phyloP scores from a whole-genome alignment of 164 flowering plant species.

The Piper betle region DNA sequence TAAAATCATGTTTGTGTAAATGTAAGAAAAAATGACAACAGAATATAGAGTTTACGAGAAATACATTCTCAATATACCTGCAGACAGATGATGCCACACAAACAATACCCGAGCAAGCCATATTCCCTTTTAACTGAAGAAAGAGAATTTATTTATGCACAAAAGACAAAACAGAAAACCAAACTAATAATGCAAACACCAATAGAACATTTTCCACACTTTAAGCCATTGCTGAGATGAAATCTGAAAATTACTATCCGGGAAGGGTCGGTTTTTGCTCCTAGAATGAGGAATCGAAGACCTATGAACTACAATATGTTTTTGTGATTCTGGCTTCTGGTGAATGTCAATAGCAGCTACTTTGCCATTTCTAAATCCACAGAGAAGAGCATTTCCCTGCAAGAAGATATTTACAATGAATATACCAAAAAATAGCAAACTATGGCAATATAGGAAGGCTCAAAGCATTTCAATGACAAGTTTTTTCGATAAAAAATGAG shows the following conservation, averaged over 20 bases:
- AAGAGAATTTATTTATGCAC: slow-evolving; percentile 2
- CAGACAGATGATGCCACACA: slow-evolving; percentile 71
- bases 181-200: background rate
- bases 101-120: slow-evolving; percentile 25
- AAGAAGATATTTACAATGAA: slow-evolving; percentile 4
- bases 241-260: slow-evolving; percentile 10
- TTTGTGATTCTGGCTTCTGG: slow-evolving; percentile 22
- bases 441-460: background rate
- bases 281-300: slow-evolving; percentile 24
- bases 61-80: slow-evolving; percentile 26
- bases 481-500: background rate
- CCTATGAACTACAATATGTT: slow-evolving; percentile 18
- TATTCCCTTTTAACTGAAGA: slow-evolving; percentile 59
- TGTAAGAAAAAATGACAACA: background rate
- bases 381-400: slow-evolving; percentile 63
- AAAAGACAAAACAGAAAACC: background rate
- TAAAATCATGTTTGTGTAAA: too few relatives aligned
- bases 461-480: background rate
- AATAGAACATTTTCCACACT: slow-evolving; percentile 25
- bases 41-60: background rate
- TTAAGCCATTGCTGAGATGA: slow-evolving; percentile 30
- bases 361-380: slow-evolving; percentile 91
- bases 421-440: background rate
- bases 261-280: slow-evolving; percentile 7
- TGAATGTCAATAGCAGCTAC: slow-evolving; percentile 70